Percentiles rank a stretch among this genome's conserved stretches.
These are phyloP conservation scores for Eucalyptus regnans DNA, from an alignment of 345 rosid species.

Conservation along the genomic window DNA sequence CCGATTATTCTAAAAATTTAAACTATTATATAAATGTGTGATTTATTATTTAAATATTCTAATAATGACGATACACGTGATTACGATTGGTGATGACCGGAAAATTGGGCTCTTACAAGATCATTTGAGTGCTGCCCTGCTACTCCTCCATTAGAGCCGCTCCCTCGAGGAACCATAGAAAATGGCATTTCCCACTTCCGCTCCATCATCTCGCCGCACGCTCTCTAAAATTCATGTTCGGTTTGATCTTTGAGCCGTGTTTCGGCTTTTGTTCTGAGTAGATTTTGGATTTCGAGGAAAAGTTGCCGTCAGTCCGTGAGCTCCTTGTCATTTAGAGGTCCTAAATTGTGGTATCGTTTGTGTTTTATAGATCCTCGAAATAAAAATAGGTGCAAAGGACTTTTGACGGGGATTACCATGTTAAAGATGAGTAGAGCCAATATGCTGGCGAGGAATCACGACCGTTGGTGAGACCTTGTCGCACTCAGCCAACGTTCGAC, in stretches of 20 bases:
- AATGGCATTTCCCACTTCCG: background rate
- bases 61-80: rapidly evolving
- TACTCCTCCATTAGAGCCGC: background rate
- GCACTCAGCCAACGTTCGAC: background rate
- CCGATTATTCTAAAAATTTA: rapidly evolving
- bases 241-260: background rate
- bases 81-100: rapidly evolving
- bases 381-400: background rate
- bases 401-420: background rate
- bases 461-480: background rate
- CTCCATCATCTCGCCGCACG: background rate
- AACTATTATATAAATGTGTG: too few relatives aligned
- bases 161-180: background rate
- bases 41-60: too few relatives aligned
- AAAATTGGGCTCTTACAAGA: rapidly evolving
- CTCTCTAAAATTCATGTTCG: background rate
- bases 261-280: background rate
- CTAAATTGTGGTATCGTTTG: background rate
- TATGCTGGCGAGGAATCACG: background rate
- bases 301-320: background rate
- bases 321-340: background rate
- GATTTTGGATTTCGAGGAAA: background rate
- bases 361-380: background rate
- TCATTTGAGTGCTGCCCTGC: rapidly evolving
- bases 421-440: background rate